Evolutionary conservation across 2,329 filamentous ascomycete genomes (phyloP).

Genomic region (Penicillium sp.): DNA sequence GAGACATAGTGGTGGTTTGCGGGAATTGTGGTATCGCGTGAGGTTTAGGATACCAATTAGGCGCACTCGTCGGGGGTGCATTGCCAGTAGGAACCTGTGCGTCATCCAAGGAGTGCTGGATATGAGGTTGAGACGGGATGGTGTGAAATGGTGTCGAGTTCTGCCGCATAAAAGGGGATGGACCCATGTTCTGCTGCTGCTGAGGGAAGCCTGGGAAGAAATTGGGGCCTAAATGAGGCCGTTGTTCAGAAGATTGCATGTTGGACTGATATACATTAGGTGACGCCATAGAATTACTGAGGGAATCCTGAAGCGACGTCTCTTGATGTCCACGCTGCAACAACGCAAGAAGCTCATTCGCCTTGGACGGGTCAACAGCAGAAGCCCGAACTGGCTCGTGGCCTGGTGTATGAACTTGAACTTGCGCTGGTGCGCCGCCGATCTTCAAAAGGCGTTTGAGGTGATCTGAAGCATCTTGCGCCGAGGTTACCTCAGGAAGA

Average conservation of each 20-base stretch:
- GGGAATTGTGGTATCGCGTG: conserved; percentile 21
- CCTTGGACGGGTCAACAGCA: conserved; percentile 39
- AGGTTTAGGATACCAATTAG: conserved; percentile 19
- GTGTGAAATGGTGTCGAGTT: conserved; percentile 15
- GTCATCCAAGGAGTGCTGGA: conserved; percentile 8
- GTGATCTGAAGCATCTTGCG: conserved; percentile 48
- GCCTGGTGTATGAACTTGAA: conserved; percentile 7
- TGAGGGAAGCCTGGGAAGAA: conserved; percentile 40
- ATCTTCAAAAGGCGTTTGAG: conserved; percentile 51
- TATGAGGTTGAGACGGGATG: conserved; percentile 8
- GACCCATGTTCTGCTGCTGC: conserved; percentile 26
- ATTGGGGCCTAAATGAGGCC: conserved; percentile 52
- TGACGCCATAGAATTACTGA: conserved; percentile 51
- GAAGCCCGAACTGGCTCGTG: conserved; percentile 17
- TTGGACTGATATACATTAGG: conserved; percentile 53
- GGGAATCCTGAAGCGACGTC: conserved; percentile 21
- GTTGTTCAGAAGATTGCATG: conserved; percentile 52
- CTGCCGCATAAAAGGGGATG: conserved; percentile 29
- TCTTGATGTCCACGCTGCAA: conserved; percentile 44
- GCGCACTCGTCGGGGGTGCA: conserved; percentile 10
- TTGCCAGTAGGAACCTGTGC: conserved; percentile 8
- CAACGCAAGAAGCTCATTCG: conserved; percentile 56
- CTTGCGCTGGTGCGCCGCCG: conserved; percentile 15
- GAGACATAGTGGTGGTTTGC: conserved; percentile 17
- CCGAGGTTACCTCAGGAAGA: conserved; percentile 38